A percentile compares a stretch with the other conserved stretches of the same genome.
Evolutionary conservation across 2,329 filamentous ascomycete genomes (phyloP).

Genomic region (Akanthomyces dipterigenus): DNA sequence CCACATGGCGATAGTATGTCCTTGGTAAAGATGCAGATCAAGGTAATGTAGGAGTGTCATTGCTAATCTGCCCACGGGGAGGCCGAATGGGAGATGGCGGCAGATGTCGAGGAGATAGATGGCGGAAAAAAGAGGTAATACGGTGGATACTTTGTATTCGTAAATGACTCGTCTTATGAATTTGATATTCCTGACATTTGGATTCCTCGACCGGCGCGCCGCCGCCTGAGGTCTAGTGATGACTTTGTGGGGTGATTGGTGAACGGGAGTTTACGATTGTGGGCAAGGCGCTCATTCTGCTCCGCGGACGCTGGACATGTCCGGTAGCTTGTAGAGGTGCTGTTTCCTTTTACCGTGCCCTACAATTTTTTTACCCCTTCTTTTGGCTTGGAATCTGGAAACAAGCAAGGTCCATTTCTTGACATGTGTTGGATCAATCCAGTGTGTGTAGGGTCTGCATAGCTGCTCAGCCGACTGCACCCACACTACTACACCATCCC

Average conservation of each 20-base stretch:
- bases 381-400: too few species aligned
- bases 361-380: too few species aligned
- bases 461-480: too few species aligned
- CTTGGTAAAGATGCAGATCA: background rate
- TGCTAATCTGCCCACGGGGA: background rate
- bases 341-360: too few species aligned
- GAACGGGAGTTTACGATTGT: background rate
- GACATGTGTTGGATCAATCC: too few species aligned
- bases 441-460: too few species aligned
- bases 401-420: too few species aligned
- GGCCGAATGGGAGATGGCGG: background rate
- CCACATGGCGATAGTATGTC: background rate
- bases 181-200: background rate
- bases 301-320: too few species aligned
- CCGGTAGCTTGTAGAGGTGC: too few species aligned
- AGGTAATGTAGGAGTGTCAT: background rate
- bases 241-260: background rate
- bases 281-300: background rate
- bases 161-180: conserved; percentile 11
- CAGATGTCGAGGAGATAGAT: background rate
- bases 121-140: background rate
- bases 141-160: conserved; percentile 11
- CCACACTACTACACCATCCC: too few species aligned
- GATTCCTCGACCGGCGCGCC: background rate
- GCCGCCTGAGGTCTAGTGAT: background rate